Percentiles rank a stretch among this genome's conserved stretches.
These are phyloP conservation scores for Candida multigemmis DNA, from an alignment of 805 yeast species.

Conservation along the genomic window DNA sequence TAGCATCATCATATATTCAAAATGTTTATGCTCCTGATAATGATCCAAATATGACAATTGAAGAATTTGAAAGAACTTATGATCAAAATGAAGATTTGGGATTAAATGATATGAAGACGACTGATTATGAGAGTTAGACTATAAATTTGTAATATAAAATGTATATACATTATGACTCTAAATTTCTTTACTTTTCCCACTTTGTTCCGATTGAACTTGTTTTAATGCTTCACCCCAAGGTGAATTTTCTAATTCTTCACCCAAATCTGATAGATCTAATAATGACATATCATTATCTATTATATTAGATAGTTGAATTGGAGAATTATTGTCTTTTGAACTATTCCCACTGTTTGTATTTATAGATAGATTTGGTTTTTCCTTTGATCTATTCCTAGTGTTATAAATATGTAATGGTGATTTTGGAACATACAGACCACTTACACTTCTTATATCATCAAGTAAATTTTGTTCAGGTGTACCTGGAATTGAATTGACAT, in stretches of 20 bases:
- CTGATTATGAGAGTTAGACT: too few relatives aligned
- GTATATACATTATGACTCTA: too few relatives aligned
- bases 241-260: slow-evolving; percentile 15
- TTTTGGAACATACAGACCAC: slow-evolving; percentile 20
- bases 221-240: slow-evolving; percentile 17
- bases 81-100: slow-evolving; percentile 93
- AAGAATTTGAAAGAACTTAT: slow-evolving; percentile 81
- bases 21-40: slow-evolving; percentile 98
- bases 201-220: slow-evolving; percentile 8
- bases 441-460: slow-evolving; percentile 7
- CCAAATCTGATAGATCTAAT: slow-evolving; percentile 12
- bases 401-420: slow-evolving; percentile 17
- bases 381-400: slow-evolving; percentile 5
- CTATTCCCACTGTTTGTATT: slow-evolving; percentile 1
- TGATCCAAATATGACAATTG: slow-evolving; percentile 92
- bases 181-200: slow-evolving; percentile 1
- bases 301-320: slow-evolving; percentile 10
- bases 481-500: too few relatives aligned
- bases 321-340: slow-evolving; percentile 2
- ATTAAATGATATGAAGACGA: slow-evolving; percentile 46
- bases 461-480: too few relatives aligned
- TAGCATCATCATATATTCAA: slow-evolving; percentile 92
- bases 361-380: slow-evolving; percentile 1
- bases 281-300: slow-evolving; percentile 6
- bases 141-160: too few relatives aligned